Conservation (phyloP, 1,284 basidiomycete species). For the Mycena sp. region DNA sequence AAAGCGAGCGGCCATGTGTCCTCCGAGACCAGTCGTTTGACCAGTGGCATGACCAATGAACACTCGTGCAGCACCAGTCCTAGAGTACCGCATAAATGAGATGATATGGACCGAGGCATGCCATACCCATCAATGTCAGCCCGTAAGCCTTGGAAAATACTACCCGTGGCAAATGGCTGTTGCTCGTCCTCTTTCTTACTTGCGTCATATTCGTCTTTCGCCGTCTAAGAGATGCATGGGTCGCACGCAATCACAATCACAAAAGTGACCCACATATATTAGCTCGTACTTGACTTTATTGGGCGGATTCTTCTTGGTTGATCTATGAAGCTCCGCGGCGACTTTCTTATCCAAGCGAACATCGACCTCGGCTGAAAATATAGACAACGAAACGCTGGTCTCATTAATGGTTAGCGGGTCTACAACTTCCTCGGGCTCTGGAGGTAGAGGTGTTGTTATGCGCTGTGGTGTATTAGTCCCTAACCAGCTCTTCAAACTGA, state of each 20-base stretch:
- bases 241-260: not conserved
- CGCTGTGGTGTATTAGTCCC: slow-evolving; percentile 51
- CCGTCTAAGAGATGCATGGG: slow-evolving; percentile 65
- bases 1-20: slow-evolving; percentile 92
- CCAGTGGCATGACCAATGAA: slow-evolving; percentile 87
- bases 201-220: slow-evolving; percentile 88
- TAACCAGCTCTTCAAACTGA: slow-evolving; percentile 56
- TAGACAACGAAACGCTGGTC: slow-evolving; percentile 80
- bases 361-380: slow-evolving; percentile 86
- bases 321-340: slow-evolving; percentile 84
- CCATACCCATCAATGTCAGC: slow-evolving; percentile 84
- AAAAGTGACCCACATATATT: slow-evolving; percentile 76
- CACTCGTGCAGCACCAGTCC: slow-evolving; percentile 73
- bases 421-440: slow-evolving; percentile 52
- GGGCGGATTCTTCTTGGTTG: slow-evolving; percentile 96
- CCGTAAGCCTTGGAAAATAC: slow-evolving; percentile 88
- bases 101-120: slow-evolving; percentile 25
- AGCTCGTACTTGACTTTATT: slow-evolving; percentile 82
- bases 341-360: slow-evolving; percentile 83
- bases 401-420: slow-evolving; percentile 70
- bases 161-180: slow-evolving; percentile 70
- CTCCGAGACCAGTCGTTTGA: slow-evolving; percentile 94
- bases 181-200: slow-evolving; percentile 76
- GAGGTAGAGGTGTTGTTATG: slow-evolving; percentile 52
- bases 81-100: slow-evolving; percentile 43